A percentile compares a stretch with the other conserved stretches of the same genome.
Conservation (phyloP, 805 yeast species). For the Ogataea philodendri region DNA sequence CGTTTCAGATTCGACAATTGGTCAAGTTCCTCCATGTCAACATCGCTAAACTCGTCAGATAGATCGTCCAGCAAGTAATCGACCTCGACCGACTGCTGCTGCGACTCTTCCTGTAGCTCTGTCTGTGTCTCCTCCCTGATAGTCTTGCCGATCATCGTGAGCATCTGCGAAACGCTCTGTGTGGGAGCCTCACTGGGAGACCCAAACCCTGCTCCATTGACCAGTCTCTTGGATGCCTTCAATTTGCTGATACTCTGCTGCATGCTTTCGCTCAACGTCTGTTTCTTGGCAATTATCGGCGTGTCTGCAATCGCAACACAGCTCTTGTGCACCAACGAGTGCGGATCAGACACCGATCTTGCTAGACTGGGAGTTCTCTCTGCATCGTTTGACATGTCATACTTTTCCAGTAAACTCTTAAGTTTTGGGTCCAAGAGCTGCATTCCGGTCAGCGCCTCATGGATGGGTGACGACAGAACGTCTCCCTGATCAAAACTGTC, state of each 20-base stretch:
- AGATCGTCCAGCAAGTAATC: slow-evolving; percentile 26
- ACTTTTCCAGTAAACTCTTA: slow-evolving; percentile 38
- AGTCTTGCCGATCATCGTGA: slow-evolving; percentile 26
- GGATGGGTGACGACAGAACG: slow-evolving; percentile 45
- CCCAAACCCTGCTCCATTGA: slow-evolving; percentile 3
- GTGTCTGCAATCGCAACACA: slow-evolving; percentile 9
- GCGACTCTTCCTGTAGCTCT: slow-evolving; percentile 1
- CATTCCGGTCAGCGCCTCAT: slow-evolving; percentile 19
- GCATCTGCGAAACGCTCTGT: slow-evolving; percentile 27
- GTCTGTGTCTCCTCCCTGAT: slow-evolving; percentile 8
- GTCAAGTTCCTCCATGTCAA: slow-evolving; percentile 31
- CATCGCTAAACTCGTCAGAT: slow-evolving; percentile 35
- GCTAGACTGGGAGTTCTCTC: slow-evolving; percentile 35
- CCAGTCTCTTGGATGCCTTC: slow-evolving; percentile 35
- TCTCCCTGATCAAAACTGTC: slow-evolving; percentile 18
- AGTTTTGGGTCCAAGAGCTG: slow-evolving; percentile 31
- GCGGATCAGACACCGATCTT: slow-evolving; percentile 28
- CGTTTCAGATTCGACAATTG: slow-evolving; percentile 1
- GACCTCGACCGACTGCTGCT: slow-evolving; percentile 1
- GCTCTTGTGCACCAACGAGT: slow-evolving; percentile 36
- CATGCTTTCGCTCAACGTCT: slow-evolving; percentile 27
- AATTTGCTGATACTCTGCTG: slow-evolving; percentile 40
- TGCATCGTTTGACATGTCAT: slow-evolving; percentile 36
- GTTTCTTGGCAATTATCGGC: slow-evolving; percentile 29
- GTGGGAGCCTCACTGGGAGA: slow-evolving; percentile 8